Base-by-base conservation (phyloP, 495 filamentous ascomycete genomes). In the Mytilinidion resinicola region DNA sequence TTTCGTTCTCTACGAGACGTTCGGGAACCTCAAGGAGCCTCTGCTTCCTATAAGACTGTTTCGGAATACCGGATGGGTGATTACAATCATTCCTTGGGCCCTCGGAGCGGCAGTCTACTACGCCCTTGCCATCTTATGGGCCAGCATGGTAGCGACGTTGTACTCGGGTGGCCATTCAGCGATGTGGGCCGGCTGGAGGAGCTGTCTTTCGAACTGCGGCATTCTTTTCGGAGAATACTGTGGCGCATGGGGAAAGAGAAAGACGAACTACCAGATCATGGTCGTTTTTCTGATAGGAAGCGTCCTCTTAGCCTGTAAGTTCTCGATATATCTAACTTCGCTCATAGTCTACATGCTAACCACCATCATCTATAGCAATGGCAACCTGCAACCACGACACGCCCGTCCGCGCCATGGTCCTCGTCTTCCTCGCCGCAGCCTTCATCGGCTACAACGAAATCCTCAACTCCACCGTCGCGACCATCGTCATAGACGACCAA, bases 1-100 rank as follows among this genome's bases (percentile, higher is more conserved):
- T 4, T 76, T 78, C 48, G 72, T 55, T 8, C 20, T 72, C 9
- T 78, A 74, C 53, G 76, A 77, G 57, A 44, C 59, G 7, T 69
- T 50, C 34, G 53, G 39, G 19, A 17, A 25, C 3, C 33, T 68
- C 10, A 64, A 69, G 35, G 56, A 66, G 20, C 64, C 63, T 9
- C 46, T 67, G 4, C 42, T 67, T 6, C 64, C 60, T 10, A 64
- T 67, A 50, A 35, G 52, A 17, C 41, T 69, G 34, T 55, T 64
- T 7, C 51, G 56, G 25, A 67, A 67, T 43, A 44, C 39, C n/a
- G 21, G 25, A 1, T 66, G 64, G 58, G 51, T 54, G 17, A 48
- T 61, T 35, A 60, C 54, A 0, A 48, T 59, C 9, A 15, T 69
- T 17, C 46, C 64, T 0, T 63, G 61, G 55, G 41, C 64, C 0